Base-by-base conservation (phyloP, 208 protist genomes). In the Leishmania amazonensis region DNA sequence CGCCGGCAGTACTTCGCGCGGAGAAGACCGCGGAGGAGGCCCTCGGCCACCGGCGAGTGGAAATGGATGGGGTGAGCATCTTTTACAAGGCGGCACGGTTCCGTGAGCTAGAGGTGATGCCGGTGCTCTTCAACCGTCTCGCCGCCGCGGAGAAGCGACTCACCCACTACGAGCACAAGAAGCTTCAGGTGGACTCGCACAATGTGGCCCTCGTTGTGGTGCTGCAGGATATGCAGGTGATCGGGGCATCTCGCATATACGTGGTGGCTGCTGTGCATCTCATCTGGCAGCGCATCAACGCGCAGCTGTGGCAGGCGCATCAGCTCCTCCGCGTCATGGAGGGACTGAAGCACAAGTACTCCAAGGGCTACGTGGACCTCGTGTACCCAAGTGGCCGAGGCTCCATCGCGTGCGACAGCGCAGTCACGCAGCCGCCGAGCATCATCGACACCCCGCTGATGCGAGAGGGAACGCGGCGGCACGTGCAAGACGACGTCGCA, bases 51-150 rank as follows among this genome's bases (percentile, higher is more conserved):
- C 88, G 85, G 40, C 81, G 86, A 67, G 85, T 88, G 15, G 95
- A 97, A 78, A 94, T 95, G 89, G 95, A 97, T n/a, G 95, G 95
- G 19, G 91, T 96, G 17, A 89, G 88, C 45, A 90, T 96, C 54
- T 96, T 94, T 82, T 97, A 90, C 81, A 83, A 91, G 40, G 75
- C 81, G 42, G 65, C 70, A 0, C 95, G 95, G 58, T 96, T 97
- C 76, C 85, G 89, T 13, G 68, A 87, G 62, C 76, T 93, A 42
- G 92, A 97, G 78, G 78, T 79, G 72, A 82, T 89, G 51, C 88
- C 92, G 31, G 83, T 97, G 54, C 81, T 72, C 58, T 96, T 96
- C 84, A 97, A 97, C 81, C 76, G 87, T 45, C 57, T 96, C 40
- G 95, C 93, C n/a, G 67, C 75, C 40, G 77, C 76, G 40, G 93